A percentile compares a stretch with the other conserved stretches of the same genome.
Conservation (phyloP, 768 basidiomycete species). For the Suillus sp. region DNA sequence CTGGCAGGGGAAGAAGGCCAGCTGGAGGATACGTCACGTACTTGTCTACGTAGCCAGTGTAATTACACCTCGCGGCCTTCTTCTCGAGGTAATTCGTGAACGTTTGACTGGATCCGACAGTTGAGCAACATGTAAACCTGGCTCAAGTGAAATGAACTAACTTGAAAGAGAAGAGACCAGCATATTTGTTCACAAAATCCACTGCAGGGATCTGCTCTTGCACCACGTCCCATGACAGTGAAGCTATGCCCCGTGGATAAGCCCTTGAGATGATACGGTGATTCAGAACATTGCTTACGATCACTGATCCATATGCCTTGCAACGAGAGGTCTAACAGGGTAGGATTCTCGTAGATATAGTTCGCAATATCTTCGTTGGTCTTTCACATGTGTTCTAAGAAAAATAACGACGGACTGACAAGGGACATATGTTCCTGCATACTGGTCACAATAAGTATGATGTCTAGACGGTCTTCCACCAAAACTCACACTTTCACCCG, state of each 20-base stretch:
- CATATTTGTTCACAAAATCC: conserved; percentile 71
- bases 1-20: conserved; percentile 69
- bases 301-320: conserved; percentile 76
- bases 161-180: conserved; percentile 74
- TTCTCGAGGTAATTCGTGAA: conserved; percentile 62
- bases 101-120: conserved; percentile 46
- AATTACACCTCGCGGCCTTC: conserved; percentile 57
- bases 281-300: conserved; percentile 45
- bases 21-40: conserved; percentile 69
- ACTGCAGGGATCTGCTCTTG: conserved; percentile 74
- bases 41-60: conserved; percentile 60
- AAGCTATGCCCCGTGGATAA: conserved; percentile 38
- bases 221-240: conserved; percentile 62
- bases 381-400: background rate
- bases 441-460: conserved; percentile 40
- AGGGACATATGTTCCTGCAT: conserved; percentile 71
- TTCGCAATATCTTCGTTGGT: conserved; percentile 64
- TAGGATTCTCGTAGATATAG: conserved; percentile 65
- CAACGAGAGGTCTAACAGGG: conserved; percentile 53
- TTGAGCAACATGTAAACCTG: background rate
- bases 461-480: background rate
- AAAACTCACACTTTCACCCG: conserved; percentile 70
- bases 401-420: conserved; percentile 37
- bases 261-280: background rate
- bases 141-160: conserved; percentile 32